Conservation (phyloP, 345 rosid genomes). For the Euphorbia pulcherrima region DNA sequence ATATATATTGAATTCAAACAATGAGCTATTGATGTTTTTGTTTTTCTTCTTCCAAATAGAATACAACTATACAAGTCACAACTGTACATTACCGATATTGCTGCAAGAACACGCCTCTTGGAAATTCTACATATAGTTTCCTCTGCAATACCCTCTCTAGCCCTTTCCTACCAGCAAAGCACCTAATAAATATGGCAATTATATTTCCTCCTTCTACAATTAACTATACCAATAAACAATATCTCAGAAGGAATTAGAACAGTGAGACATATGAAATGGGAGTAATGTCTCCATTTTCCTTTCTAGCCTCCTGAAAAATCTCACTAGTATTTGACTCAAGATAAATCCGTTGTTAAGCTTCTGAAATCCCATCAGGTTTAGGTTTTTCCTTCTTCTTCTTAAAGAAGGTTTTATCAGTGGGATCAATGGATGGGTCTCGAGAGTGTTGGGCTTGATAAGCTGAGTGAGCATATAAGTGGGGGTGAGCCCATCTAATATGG, state of each 20-base stretch:
- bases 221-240: constrained; percentile 42
- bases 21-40: constrained; percentile 2
- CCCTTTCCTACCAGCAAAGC: constrained; percentile 78
- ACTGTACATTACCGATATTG: constrained; percentile 53
- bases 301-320: constrained; percentile 80
- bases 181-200: constrained; percentile 77
- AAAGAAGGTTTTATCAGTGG: constrained; percentile 75
- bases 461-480: no score
- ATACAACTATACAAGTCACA: not conserved
- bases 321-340: constrained; percentile 62
- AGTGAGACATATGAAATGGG: constrained; percentile 49
- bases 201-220: constrained; percentile 90
- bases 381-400: constrained; percentile 57
- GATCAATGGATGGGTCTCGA: constrained; percentile 89
- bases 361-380: constrained; percentile 45
- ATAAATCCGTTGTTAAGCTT: constrained; percentile 70
- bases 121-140: constrained; percentile 61
- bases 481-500: no score
- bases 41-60: not conserved
- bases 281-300: constrained; percentile 79
- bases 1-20: constrained; percentile 16
- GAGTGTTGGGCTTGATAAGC: no score
- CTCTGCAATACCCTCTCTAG: constrained; percentile 64
- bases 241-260: constrained; percentile 1
- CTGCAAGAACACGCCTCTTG: constrained; percentile 72